phyloP scores from a whole-genome alignment of 73 alveolate genomes.

The Stentor coeruleus region DNA sequence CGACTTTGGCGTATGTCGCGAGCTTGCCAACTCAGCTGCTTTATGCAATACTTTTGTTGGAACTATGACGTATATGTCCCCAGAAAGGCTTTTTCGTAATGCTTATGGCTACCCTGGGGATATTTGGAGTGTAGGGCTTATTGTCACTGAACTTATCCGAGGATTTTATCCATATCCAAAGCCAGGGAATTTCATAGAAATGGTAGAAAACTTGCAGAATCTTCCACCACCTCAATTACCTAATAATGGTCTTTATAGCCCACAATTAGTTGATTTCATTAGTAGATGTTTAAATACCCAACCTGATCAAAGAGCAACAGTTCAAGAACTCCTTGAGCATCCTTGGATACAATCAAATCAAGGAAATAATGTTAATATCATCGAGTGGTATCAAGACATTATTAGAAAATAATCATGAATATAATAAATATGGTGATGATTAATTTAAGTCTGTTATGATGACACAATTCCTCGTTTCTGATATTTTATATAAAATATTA shows the following conservation, averaged over 20 bases:
- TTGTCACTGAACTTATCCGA: conserved; percentile 46
- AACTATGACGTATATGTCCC: conserved; percentile 62
- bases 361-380: neutral
- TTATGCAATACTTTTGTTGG: conserved; percentile 47
- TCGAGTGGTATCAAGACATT: neutral
- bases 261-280: conserved; percentile 64
- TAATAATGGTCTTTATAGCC: conserved; percentile 40
- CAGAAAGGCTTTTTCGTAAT: conserved; percentile 45
- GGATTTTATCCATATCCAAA: conserved; percentile 74
- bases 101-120: conserved; percentile 52
- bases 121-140: conserved; percentile 68
- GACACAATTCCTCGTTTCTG: too few species aligned
- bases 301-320: conserved; percentile 65
- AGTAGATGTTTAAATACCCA: conserved; percentile 57
- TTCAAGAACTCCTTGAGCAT: conserved; percentile 64
- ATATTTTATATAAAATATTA: too few species aligned
- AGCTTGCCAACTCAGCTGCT: conserved; percentile 16
- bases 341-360: conserved; percentile 58
- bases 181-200: conserved; percentile 41
- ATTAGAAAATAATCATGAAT: neutral
- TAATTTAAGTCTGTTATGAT: too few species aligned
- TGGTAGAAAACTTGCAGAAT: conserved; percentile 26
- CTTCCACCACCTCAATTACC: conserved; percentile 28
- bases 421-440: too few species aligned
- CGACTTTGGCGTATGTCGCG: conserved; percentile 30